These are phyloP conservation scores for Tulasnella sp. DNA, from an alignment of 768 basidiomycete species.

Conservation along the genomic window DNA sequence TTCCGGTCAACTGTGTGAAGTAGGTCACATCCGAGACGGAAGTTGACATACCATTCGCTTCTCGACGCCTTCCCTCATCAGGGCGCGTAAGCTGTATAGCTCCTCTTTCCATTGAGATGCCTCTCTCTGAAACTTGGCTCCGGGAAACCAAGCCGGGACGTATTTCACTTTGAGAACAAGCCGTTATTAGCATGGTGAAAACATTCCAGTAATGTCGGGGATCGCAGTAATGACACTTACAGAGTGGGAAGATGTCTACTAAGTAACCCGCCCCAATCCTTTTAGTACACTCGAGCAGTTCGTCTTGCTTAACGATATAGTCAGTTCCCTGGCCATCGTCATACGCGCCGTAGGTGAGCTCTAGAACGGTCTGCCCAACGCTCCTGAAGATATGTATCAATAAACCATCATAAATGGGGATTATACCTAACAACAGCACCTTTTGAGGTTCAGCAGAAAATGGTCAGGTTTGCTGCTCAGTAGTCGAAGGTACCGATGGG, in stretches of 20 bases:
- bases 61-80: neutral
- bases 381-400: neutral
- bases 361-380: neutral
- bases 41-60: neutral
- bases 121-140: neutral
- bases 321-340: neutral
- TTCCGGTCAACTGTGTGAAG: too few species aligned
- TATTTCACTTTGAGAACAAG: constrained; percentile 1
- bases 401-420: neutral
- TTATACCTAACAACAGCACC: too few species aligned
- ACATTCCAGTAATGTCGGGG: neutral
- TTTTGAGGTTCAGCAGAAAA: neutral
- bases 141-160: constrained; percentile 1
- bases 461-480: neutral
- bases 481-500: neutral
- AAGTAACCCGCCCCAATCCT: neutral
- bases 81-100: neutral
- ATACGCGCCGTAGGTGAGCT: neutral
- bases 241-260: neutral
- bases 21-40: too few species aligned
- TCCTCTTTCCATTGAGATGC: neutral
- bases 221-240: neutral
- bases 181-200: too few species aligned
- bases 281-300: neutral
- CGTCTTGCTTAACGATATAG: neutral